Percentiles rank a stretch among this genome's conserved stretches.
Evolutionary conservation across 2,329 filamentous ascomycete genomes (phyloP).

Genomic region (Aspergillus novofumigatus): DNA sequence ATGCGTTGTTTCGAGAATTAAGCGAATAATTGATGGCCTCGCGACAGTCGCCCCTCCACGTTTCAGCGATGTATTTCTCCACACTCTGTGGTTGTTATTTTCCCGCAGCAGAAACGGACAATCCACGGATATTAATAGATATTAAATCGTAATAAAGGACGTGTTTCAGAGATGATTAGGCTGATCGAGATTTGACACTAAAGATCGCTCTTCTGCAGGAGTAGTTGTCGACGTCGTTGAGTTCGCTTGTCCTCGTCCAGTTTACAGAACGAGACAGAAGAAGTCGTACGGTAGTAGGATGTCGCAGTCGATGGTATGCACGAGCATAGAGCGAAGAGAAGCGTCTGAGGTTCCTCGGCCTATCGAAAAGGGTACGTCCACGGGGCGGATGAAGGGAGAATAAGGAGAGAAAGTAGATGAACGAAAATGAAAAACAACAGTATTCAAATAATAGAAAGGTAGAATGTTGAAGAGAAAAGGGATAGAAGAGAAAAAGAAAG

Average conservation of each 20-base stretch:
- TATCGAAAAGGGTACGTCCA: neutral
- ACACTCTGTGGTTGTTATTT: slow-evolving; percentile 6
- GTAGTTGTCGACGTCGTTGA: slow-evolving; percentile 12
- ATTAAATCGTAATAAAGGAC: neutral
- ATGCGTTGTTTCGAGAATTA: neutral
- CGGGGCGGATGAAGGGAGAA: neutral
- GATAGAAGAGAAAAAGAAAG: neutral
- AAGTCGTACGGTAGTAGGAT: neutral
- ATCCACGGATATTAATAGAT: neutral
- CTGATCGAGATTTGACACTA: slow-evolving; percentile 8
- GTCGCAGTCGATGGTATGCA: neutral
- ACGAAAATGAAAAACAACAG: slow-evolving; percentile 2
- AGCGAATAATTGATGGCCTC: neutral
- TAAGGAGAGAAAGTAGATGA: slow-evolving; percentile 1
- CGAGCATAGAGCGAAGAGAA: neutral
- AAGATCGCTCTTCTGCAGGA: slow-evolving; percentile 2
- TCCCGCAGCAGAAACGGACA: neutral
- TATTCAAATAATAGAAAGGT: slow-evolving; percentile 11
- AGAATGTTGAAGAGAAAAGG: slow-evolving; percentile 17
- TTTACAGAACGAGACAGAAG: neutral
- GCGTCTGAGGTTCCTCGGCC: neutral
- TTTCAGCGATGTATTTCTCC: slow-evolving; percentile 17
- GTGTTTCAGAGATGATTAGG: slow-evolving; percentile 15
- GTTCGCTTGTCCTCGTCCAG: slow-evolving; percentile 4
- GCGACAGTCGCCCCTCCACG: slow-evolving; percentile 3